Conservation (phyloP, 768 basidiomycete genomes). For the Suillus discolor region DNA sequence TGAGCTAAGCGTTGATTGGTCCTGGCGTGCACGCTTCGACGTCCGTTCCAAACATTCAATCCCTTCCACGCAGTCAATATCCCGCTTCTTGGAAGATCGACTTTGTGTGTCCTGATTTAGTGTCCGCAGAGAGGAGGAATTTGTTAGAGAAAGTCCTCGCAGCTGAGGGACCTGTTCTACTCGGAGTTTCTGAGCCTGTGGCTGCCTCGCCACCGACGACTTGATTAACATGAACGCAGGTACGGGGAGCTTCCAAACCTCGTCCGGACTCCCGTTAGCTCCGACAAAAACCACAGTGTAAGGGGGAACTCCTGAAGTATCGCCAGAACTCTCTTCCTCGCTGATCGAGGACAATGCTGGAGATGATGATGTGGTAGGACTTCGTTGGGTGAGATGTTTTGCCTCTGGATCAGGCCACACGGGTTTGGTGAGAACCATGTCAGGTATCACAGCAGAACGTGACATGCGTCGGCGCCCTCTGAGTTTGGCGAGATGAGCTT, state of each 20-base stretch:
- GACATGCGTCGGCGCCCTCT: slow-evolving; percentile 1
- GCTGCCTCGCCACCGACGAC: slow-evolving; percentile 5
- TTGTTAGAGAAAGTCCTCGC: neutral
- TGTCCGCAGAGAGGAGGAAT: neutral
- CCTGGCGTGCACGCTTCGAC: slow-evolving; percentile 1
- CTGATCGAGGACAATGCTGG: neutral
- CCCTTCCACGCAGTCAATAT: neutral
- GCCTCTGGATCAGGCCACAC: neutral
- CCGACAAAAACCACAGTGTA: slow-evolving; percentile 3
- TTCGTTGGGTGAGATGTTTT: neutral
- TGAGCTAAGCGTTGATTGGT: neutral
- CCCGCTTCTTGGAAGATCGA: slow-evolving; percentile 1
- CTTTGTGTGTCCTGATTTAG: neutral
- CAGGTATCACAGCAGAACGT: neutral
- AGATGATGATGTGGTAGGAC: neutral
- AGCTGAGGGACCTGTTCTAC: slow-evolving; percentile 4
- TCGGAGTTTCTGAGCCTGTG: slow-evolving; percentile 5
- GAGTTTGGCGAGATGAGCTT: slow-evolving; percentile 1
- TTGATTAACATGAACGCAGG: slow-evolving; percentile 2
- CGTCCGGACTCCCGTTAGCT: slow-evolving; percentile 3
- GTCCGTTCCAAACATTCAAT: neutral
- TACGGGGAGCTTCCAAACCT: slow-evolving; percentile 7
- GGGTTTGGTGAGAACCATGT: neutral
- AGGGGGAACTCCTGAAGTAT: neutral
- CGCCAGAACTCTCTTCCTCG: neutral